Conservation (phyloP, 139 green algal genomes). For the Chlamydomonas schloesseri region DNA sequence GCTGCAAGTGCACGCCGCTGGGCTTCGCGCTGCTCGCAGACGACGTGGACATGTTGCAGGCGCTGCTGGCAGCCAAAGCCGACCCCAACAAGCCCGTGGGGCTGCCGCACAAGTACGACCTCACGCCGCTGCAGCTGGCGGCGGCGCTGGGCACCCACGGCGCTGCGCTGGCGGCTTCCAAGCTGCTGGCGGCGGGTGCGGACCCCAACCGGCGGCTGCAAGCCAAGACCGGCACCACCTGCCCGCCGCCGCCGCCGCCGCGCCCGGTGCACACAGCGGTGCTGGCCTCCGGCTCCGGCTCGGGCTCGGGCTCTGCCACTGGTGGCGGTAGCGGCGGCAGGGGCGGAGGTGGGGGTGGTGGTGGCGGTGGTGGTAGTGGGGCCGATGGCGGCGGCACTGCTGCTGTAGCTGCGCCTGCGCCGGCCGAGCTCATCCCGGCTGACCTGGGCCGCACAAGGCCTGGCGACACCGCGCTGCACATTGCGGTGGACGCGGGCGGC, state of each 20-base stretch:
- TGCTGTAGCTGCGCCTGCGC: no score
- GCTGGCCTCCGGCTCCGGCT: not conserved
- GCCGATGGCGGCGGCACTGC: not conserved
- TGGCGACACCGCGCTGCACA: conserved; percentile 10
- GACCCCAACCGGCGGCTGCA: conserved; percentile 5
- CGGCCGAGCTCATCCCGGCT: not conserved
- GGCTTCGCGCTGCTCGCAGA: conserved; percentile 7
- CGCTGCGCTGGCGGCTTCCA: no score
- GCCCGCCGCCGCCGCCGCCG: not conserved
- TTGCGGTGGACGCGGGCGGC: not conserved
- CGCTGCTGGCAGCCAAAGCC: not conserved
- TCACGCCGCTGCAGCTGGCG: conserved; percentile 26
- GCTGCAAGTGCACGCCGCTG: conserved; percentile 29
- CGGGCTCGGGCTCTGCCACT: no score
- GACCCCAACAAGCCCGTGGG: conserved; percentile 27
- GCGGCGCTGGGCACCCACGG: not conserved
- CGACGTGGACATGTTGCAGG: not conserved
- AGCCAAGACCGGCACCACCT: not conserved
- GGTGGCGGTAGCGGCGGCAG: not conserved
- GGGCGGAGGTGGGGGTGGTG: no score
- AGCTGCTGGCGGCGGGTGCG: not conserved
- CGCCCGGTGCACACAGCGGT: no score
- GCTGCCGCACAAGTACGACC: not conserved
- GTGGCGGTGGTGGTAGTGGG: no score
- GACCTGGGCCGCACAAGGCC: not conserved